Conservation (phyloP, 345 rosid species). For the Eucalyptus brandiana region DNA sequence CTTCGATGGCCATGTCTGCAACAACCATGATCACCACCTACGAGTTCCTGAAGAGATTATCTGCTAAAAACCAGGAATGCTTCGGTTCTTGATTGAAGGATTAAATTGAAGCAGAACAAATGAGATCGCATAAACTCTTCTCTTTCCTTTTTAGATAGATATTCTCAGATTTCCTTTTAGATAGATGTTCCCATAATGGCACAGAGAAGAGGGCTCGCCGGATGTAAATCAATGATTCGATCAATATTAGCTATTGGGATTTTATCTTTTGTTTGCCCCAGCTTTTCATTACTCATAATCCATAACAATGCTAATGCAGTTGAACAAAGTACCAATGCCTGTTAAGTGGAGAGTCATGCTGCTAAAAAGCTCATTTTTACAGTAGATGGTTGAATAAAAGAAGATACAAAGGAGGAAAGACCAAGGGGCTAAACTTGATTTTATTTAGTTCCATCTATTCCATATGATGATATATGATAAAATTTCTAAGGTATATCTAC, state of each 20-base stretch:
- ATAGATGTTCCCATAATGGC: background rate
- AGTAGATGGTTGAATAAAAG: background rate
- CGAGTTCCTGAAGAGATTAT: conserved; percentile 66
- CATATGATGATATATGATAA: background rate
- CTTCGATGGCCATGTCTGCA: conserved; percentile 84
- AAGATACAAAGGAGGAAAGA: background rate
- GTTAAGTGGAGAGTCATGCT: background rate
- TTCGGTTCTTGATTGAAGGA: background rate
- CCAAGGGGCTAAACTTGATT: background rate
- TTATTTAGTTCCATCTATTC: background rate
- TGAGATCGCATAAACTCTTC: background rate
- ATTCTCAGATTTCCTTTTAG: background rate
- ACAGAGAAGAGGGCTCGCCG: background rate
- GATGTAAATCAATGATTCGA: background rate
- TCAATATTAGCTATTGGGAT: background rate
- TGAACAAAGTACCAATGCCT: background rate
- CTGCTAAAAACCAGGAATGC: conserved; percentile 36
- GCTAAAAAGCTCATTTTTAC: background rate
- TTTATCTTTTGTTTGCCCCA: background rate
- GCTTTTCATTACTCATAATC: background rate
- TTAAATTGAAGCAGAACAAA: background rate
- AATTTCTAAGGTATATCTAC: fast-evolving
- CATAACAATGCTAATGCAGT: background rate
- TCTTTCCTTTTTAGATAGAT: background rate
- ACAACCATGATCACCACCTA: conserved; percentile 87